These are phyloP conservation scores for Gaertneriomyces semiglobifer DNA, from an alignment of 192 early-diverging fungal species.

Conservation along the genomic window DNA sequence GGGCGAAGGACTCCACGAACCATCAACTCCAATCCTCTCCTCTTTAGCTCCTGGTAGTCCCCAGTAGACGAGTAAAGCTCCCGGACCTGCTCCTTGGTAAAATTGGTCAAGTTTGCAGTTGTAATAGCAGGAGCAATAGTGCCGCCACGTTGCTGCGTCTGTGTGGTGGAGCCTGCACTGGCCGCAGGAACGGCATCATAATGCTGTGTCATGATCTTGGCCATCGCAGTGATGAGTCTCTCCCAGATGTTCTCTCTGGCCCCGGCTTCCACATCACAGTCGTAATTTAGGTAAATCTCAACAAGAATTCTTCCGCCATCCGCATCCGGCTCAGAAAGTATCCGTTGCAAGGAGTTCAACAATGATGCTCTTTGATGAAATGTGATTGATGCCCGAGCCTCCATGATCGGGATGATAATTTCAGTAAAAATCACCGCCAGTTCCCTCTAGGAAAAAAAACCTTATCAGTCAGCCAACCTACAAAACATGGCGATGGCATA, in stretches of 20 bases:
- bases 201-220: slow-evolving; percentile 56
- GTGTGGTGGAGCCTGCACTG: neutral
- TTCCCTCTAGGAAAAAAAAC: slow-evolving; percentile 59
- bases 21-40: slow-evolving; percentile 50
- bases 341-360: slow-evolving; percentile 63
- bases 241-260: slow-evolving; percentile 85
- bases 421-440: slow-evolving; percentile 86
- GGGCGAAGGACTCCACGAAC: slow-evolving; percentile 49
- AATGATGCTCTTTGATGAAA: slow-evolving; percentile 72
- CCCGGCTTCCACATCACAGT: slow-evolving; percentile 76
- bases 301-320: slow-evolving; percentile 69
- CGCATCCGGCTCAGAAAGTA: slow-evolving; percentile 62
- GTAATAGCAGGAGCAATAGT: slow-evolving; percentile 49
- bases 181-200: slow-evolving; percentile 20
- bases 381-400: slow-evolving; percentile 61
- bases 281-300: slow-evolving; percentile 93
- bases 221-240: slow-evolving; percentile 70
- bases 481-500: slow-evolving; percentile 11
- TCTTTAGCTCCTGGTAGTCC: slow-evolving; percentile 51
- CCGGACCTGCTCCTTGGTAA: slow-evolving; percentile 55
- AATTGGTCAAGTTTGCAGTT: slow-evolving; percentile 43
- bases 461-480: slow-evolving; percentile 3
- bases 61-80: slow-evolving; percentile 53
- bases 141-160: slow-evolving; percentile 7
- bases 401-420: slow-evolving; percentile 83